phyloP scores from a whole-genome alignment of 2,329 filamentous ascomycete species.

The Xylariaceae sp. region DNA sequence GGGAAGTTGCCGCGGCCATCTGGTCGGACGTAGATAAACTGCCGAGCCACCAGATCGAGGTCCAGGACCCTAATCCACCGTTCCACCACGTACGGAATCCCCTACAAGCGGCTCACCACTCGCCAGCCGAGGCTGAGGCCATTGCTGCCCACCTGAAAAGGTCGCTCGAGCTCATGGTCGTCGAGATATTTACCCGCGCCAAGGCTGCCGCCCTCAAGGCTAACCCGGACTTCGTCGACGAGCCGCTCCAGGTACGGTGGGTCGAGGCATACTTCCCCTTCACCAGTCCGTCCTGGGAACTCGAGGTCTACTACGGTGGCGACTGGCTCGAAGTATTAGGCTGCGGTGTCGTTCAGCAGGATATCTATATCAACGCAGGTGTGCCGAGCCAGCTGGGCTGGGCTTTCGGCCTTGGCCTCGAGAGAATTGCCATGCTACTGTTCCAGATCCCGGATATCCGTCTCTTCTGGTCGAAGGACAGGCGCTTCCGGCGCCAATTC shows the following conservation, averaged over 20 bases:
- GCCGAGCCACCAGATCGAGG: conserved; percentile 72
- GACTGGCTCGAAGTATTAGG: conserved; percentile 96
- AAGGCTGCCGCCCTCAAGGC: conserved; percentile 63
- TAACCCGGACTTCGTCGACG: conserved; percentile 55
- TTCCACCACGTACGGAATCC: conserved; percentile 81
- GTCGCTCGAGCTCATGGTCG: conserved; percentile 85
- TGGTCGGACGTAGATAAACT: conserved; percentile 71
- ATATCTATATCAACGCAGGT: conserved; percentile 75
- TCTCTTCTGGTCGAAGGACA: conserved; percentile 89
- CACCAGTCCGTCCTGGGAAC: conserved; percentile 91
- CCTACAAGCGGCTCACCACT: conserved; percentile 72
- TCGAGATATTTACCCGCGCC: conserved; percentile 83
- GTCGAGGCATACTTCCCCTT: conserved; percentile 98
- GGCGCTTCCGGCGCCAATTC: conserved; percentile 88
- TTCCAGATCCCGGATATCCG: conserved; percentile 96
- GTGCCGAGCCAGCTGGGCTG: conserved; percentile 79
- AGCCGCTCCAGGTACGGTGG: conserved; percentile 87
- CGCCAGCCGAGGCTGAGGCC: conserved; percentile 76
- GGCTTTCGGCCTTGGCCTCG: conserved; percentile 94
- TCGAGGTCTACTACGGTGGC: conserved; percentile 92
- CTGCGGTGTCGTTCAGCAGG: conserved; percentile 86
- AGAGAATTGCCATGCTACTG: conserved; percentile 95
- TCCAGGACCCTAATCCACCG: conserved; percentile 82
- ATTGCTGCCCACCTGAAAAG: conserved; percentile 85
- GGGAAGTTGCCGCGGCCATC: conserved; percentile 66